phyloP scores from a whole-genome alignment of 352 stramenopile genomes.

The Pythium sukuiense region DNA sequence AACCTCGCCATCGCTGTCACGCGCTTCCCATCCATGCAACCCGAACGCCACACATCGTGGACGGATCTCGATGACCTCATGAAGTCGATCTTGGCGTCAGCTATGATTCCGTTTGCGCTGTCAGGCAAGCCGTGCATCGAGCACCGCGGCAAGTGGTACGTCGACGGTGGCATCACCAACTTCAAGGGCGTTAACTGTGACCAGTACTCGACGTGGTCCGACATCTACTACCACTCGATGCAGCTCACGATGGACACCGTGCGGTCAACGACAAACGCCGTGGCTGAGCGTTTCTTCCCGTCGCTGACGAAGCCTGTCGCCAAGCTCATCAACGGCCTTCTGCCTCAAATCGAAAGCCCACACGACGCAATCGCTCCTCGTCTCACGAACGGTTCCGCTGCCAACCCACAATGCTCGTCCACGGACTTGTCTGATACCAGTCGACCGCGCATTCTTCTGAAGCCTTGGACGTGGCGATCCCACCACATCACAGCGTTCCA shows the following conservation, averaged over 20 bases:
- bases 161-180: conserved; percentile 73
- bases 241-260: conserved; percentile 47
- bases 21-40: conserved; percentile 55
- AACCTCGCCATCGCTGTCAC: conserved; percentile 63
- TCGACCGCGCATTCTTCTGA: conserved; percentile 48
- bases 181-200: conserved; percentile 67
- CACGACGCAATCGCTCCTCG: conserved; percentile 49
- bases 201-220: conserved; percentile 56
- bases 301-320: conserved; percentile 45
- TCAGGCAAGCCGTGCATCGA: conserved; percentile 59
- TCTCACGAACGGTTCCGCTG: conserved; percentile 20
- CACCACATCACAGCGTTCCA: conserved; percentile 54
- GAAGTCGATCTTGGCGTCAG: conserved; percentile 65
- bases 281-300: conserved; percentile 45
- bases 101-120: conserved; percentile 66
- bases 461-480: conserved; percentile 63
- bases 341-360: conserved; percentile 45
- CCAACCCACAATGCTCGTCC: conserved; percentile 21
- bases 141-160: conserved; percentile 65
- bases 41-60: conserved; percentile 58
- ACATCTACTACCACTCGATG: conserved; percentile 52
- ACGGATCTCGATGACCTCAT: conserved; percentile 57
- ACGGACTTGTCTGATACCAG: conserved; percentile 11
- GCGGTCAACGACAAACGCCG: conserved; percentile 34
- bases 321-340: conserved; percentile 42